Evolutionary conservation across 495 filamentous ascomycete species (phyloP), one percentile per base, ranked within the genome.

Genomic region (Podospora conica): DNA sequence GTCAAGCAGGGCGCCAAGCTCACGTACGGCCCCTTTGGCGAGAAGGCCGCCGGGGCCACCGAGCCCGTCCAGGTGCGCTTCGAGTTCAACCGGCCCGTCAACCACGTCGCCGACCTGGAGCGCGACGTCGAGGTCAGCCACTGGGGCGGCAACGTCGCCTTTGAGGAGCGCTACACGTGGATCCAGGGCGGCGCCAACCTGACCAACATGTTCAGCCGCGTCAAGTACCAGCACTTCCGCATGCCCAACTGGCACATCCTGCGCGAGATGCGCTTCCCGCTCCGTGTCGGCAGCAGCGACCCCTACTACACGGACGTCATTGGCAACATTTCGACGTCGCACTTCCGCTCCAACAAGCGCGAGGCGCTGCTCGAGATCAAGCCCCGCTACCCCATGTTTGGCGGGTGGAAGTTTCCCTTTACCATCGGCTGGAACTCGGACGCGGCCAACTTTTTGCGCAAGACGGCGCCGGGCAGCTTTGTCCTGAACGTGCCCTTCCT

Each of bases 401-500:
- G 95, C 57, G 92, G 91, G 60, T 98, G 95, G 95, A 97, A 96
- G 77, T 97, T 96, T 74, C 93, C 89, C 67, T 98, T 97, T 80
- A 89, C 88, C 56, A 85, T 97, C 55, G 96, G 95, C 65, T 98
- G 95, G 94, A 91, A 97, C 80, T 89, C 90, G 61, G 86, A 94
- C 64, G 83, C 96, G n/a, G n/a, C 22, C 83, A 84, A 84, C 33
- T 96, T 91, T 75, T 73, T 98, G 62, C 85, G 90, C 60, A 86
- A 85, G 70, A 82, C 78, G 48, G 80, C 81, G 24, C 77, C 78
- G 3, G 87, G 91, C 40, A 83, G 85, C 6, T 94, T 90, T 70
- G 85, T 96, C n/a, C 83, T 98, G 31, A 95, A 91, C 75, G 90
- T 97, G 22, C 96, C 95, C n/a, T 96, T 98, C 78, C 79, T 98